Evolutionary conservation across 2,329 filamentous ascomycete species (phyloP).

Genomic region (Phialocephala subalpina): DNA sequence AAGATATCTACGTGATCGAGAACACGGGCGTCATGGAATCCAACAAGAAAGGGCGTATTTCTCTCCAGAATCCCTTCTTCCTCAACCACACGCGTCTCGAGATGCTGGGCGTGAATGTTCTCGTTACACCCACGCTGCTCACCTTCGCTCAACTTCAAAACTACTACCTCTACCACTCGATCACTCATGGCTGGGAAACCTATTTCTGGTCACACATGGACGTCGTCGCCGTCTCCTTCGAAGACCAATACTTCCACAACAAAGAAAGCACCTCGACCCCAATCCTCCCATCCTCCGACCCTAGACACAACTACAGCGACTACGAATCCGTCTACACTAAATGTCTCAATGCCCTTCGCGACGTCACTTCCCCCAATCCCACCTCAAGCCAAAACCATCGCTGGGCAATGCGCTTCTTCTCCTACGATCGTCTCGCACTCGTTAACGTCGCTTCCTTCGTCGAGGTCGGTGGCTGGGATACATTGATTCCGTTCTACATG

Average conservation of each 20-base stretch:
- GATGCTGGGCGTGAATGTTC: conserved; percentile 59
- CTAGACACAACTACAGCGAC: conserved; percentile 26
- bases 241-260: conserved; percentile 40
- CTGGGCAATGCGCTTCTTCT: conserved; percentile 64
- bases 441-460: conserved; percentile 62
- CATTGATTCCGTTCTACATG: conserved; percentile 64
- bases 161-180: conserved; percentile 56
- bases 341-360: conserved; percentile 27
- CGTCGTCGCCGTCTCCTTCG: conserved; percentile 54
- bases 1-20: conserved; percentile 65
- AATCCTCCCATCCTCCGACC: conserved; percentile 15
- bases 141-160: conserved; percentile 65
- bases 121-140: conserved; percentile 59
- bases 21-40: conserved; percentile 65
- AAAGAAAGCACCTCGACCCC: conserved; percentile 21
- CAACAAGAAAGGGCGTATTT: conserved; percentile 56
- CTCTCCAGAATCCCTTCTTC: conserved; percentile 63
- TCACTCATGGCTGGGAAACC: conserved; percentile 52
- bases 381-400: conserved; percentile 14
- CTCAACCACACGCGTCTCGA: conserved; percentile 59
- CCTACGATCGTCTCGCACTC: conserved; percentile 64
- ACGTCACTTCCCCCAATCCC: conserved; percentile 19
- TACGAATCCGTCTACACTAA: conserved; percentile 34
- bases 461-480: conserved; percentile 60
- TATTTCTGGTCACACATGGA: conserved; percentile 69